Base-by-base conservation (phyloP, 2,329 filamentous ascomycete genomes). In the Talaromyces marneffei region DNA sequence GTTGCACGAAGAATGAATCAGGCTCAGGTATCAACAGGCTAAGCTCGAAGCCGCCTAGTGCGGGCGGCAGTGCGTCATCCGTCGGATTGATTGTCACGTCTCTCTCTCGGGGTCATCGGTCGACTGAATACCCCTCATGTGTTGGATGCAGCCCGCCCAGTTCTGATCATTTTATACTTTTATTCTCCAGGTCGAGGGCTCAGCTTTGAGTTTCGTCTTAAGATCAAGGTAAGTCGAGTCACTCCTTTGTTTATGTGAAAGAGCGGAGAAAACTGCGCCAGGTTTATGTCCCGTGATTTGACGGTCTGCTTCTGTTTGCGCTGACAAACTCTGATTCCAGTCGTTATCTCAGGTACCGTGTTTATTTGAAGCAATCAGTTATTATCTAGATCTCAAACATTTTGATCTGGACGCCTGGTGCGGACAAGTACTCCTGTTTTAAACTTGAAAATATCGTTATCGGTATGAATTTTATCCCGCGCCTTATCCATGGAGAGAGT, bases 111-210 rank as follows among this genome's bases (percentile, higher is more conserved):
- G 44, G 25, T 31, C 40, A 33, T 50, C 16, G 5, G 16, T 52
- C 29, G 29, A 33, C n/a, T 33, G 9, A 35, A 1, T 50, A 46
- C 48, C 48, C 48, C 48, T 52, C 48, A 52, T 52, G 48, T 20
- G 48, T 52, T 52, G 48, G 14, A 48, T 48, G 14, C 33, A n/a
- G 35, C 23, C 53, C 35, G 78, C 81, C 9, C 3, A 7, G 20
- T 52, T 10, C 25, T 35, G 44, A 48, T 48, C 25, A 48, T 29
- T 48, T n/a, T 48, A 52, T 52, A 23, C n/a, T 20, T 23, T 52
- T 12, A 20, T 35, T 33, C 29, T 29, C 27, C n/a, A 52, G 48
- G 7, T 10, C 2, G n/a, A 33, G 29, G 2, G 7, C 5, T 1
- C 6, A 16, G 27, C 48, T 20, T 33, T 48, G 48, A 20, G 9